phyloP scores from a whole-genome alignment of 164 flowering plant genomes.

The Annona squamosa region DNA sequence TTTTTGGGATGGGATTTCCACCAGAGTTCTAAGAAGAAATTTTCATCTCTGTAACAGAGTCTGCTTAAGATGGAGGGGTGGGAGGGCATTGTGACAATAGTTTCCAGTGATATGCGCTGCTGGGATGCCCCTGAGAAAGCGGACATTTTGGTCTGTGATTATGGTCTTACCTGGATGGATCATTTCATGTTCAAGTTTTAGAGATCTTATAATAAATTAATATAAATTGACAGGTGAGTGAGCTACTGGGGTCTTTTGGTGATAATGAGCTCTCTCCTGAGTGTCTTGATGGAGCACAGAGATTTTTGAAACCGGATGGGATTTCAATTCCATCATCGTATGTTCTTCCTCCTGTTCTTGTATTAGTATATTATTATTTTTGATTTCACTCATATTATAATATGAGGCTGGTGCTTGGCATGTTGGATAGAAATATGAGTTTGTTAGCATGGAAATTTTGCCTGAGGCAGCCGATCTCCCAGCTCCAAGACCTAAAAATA shows the following conservation, averaged over 20 bases:
- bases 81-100: constrained; percentile 69
- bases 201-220: neutral
- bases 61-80: constrained; percentile 93
- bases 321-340: constrained; percentile 97
- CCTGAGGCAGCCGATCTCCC: no score
- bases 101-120: constrained; percentile 91
- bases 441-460: no score
- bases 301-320: constrained; percentile 82
- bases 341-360: constrained; percentile 13
- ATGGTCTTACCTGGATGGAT: neutral
- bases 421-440: no score
- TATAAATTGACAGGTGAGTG: constrained; percentile 65
- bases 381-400: neutral
- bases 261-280: constrained; percentile 99
- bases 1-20: neutral
- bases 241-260: constrained; percentile 95
- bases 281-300: constrained; percentile 97
- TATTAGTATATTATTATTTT: no score
- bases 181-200: neutral
- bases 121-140: constrained; percentile 99
- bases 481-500: no score
- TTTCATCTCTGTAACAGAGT: constrained; percentile 43
- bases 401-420: no score
- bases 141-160: constrained; percentile 66
- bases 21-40: neutral